Evolutionary conservation across 176 grass and related monocot species (phyloP), one percentile per base, ranked within the genome.

Genomic region (Themeda triandra): DNA sequence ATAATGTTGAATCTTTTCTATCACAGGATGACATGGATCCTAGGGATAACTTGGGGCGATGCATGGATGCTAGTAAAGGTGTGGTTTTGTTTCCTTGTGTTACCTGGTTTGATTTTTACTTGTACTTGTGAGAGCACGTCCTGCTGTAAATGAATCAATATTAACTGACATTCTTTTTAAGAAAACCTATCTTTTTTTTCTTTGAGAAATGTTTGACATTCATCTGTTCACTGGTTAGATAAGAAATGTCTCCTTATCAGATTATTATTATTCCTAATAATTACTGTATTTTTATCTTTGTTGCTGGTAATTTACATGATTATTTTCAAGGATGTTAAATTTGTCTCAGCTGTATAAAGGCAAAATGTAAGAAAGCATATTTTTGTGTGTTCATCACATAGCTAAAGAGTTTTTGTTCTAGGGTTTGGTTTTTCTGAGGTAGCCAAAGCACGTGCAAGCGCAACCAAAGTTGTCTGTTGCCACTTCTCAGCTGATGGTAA

Each of bases 1-100:
- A 99, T 75, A 99, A 99, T 80, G 97, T 99, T 32, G 97, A 99
- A 80, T 99, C 97, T 67, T 99, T 96, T 92, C 79, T 99, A 90
- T 99, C 97, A 67, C 97, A 94, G 69, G 97, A 99, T 92, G 97
- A 99, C 45, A 88, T 92, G 59, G 97, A 99, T 89, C 93, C 93
- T 66, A 99, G 97, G 86, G 97, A 99, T 54, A 71, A 77, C 31
- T 45, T 94, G 86, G 97, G 93, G 27, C 91, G 93, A 63, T 84
- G 83, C 72, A 94, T 96, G 93, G 97, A 96, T 94, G 91, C 89
- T 11, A 78, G 89, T 71, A 99, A 99, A 92, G 97, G 97, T 99
- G 70, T 46, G 67, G 19, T 71, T 82, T 87, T 31, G 29, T 29
- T 64, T 76, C 39, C 13, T 78, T 10, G 37, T 63, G 49, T 37